Percentiles rank a stretch among this genome's conserved stretches.
Evolutionary conservation across 768 basidiomycete species (phyloP).

Genomic region (Dictyophora rubrovolvata): DNA sequence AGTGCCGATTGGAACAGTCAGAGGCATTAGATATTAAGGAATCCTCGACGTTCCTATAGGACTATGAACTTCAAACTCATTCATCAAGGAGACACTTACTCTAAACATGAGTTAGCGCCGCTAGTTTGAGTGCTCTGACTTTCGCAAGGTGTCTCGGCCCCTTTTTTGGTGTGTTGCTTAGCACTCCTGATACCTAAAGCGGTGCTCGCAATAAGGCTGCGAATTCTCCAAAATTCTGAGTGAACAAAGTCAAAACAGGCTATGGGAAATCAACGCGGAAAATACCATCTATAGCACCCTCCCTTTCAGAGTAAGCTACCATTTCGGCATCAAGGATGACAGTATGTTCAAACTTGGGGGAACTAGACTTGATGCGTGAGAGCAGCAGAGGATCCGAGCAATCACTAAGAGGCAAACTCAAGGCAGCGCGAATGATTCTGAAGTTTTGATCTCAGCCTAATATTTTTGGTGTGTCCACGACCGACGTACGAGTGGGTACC

Average conservation of each 20-base stretch:
- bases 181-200: constrained; percentile 41
- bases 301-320: constrained; percentile 63
- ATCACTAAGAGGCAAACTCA: constrained; percentile 31
- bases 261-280: constrained; percentile 9
- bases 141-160: not conserved
- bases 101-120: not conserved
- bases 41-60: constrained; percentile 3
- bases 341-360: constrained; percentile 13
- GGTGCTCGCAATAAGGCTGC: constrained; percentile 45
- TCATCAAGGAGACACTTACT: not conserved
- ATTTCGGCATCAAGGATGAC: constrained; percentile 76
- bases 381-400: not conserved
- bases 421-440: constrained; percentile 51
- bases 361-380: not conserved
- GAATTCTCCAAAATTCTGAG: constrained; percentile 70
- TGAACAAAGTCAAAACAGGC: not conserved
- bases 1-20: constrained; percentile 35
- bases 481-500: constrained; percentile 43
- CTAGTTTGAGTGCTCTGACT: not conserved
- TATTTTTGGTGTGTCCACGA: not conserved
- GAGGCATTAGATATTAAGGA: constrained; percentile 33
- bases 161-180: not conserved
- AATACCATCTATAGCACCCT: constrained; percentile 57
- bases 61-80: not conserved
- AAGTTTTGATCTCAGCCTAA: not conserved